Conservation (phyloP, 345 rosid species). For the Abelmoschus esculentus region DNA sequence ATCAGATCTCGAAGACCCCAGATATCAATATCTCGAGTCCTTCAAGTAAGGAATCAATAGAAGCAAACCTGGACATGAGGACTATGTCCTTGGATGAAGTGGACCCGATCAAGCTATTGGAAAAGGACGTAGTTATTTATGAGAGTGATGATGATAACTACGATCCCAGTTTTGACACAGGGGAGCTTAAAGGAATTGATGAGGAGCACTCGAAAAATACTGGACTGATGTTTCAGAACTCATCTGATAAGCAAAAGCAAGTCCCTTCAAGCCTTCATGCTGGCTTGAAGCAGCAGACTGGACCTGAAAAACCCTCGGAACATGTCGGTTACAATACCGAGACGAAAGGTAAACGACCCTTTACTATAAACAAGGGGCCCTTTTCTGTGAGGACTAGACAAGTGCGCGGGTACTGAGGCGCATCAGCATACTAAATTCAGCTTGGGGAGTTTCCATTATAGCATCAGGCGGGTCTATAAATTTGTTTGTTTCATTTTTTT, state of each 20-base stretch:
- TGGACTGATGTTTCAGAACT: background rate
- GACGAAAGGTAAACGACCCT: slow-evolving; percentile 6
- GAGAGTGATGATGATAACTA: slow-evolving; percentile 43
- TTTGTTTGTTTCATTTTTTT: background rate
- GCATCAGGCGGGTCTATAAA: background rate
- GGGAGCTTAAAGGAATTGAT: background rate
- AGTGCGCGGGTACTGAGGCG: slow-evolving; percentile 58
- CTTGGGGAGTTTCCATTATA: background rate
- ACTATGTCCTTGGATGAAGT: slow-evolving; percentile 36
- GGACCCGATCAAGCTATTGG: slow-evolving; percentile 43
- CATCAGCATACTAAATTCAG: background rate
- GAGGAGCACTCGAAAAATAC: background rate
- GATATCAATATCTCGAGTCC: slow-evolving; percentile 22
- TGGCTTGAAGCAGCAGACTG: slow-evolving; percentile 28
- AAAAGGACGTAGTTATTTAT: slow-evolving; percentile 45
- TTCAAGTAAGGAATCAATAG: slow-evolving; percentile 39
- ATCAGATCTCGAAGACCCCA: slow-evolving; percentile 13
- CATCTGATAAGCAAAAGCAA: slow-evolving; percentile 10
- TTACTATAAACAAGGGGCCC: slow-evolving; percentile 30
- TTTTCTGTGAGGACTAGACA: slow-evolving; percentile 53
- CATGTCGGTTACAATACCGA: slow-evolving; percentile 18
- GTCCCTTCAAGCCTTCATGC: slow-evolving; percentile 23
- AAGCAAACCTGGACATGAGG: slow-evolving; percentile 17
- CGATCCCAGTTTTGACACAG: background rate
- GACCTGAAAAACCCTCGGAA: slow-evolving; percentile 17